phyloP scores from a whole-genome alignment of 192 early-diverging fungal genomes.

The Glomus cerebriforme region DNA sequence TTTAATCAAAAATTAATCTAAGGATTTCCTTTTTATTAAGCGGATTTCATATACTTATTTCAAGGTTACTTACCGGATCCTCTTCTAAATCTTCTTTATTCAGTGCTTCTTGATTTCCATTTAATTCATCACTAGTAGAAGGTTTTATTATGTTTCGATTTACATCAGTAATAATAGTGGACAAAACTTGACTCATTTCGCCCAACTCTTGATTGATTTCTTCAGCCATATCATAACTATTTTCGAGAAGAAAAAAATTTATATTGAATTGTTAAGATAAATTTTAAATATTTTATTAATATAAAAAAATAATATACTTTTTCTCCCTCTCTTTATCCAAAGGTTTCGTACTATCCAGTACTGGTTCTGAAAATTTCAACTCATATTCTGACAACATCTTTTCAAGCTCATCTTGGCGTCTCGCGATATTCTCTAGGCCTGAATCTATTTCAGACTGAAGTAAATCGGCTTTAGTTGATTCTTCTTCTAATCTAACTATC shows the following conservation, averaged over 20 bases:
- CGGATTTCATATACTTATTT: background rate
- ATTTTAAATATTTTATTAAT: background rate
- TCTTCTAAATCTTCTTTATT: slow-evolving; percentile 32
- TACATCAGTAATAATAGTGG: slow-evolving; percentile 83
- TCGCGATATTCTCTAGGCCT: slow-evolving; percentile 84
- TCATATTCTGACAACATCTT: slow-evolving; percentile 83
- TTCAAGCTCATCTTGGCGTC: slow-evolving; percentile 81
- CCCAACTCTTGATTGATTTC: slow-evolving; percentile 86
- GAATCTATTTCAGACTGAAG: slow-evolving; percentile 82
- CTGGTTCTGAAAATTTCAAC: slow-evolving; percentile 56
- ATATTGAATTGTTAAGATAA: background rate
- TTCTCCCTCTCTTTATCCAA: slow-evolving; percentile 47
- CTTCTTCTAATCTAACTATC: slow-evolving; percentile 77
- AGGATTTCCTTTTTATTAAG: no score
- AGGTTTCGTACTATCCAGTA: slow-evolving; percentile 44
- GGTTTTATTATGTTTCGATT: slow-evolving; percentile 58
- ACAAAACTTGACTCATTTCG: slow-evolving; percentile 78
- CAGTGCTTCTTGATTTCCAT: slow-evolving; percentile 27
- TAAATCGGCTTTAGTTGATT: slow-evolving; percentile 70
- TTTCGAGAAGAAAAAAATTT: slow-evolving; percentile 52
- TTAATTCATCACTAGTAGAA: slow-evolving; percentile 40
- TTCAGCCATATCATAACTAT: slow-evolving; percentile 84
- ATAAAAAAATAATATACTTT: slow-evolving; percentile 8
- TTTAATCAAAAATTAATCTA: slow-evolving; percentile 5
- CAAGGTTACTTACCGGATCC: slow-evolving; percentile 38